phyloP scores from a whole-genome alignment of 306 rosid genomes.

The Acmispon strigosus region DNA sequence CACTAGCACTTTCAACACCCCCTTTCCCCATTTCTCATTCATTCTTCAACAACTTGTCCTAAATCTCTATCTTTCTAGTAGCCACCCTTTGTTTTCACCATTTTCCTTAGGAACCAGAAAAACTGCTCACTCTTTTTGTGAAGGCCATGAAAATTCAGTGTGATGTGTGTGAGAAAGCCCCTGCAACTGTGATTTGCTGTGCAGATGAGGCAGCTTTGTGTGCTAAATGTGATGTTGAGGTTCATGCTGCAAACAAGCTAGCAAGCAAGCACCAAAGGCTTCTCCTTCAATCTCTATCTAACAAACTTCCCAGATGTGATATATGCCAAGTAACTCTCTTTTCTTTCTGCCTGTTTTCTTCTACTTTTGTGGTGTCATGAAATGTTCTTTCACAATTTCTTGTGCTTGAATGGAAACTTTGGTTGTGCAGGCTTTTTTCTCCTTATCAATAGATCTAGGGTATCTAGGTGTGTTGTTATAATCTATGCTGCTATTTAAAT shows the following conservation, averaged over 20 bases:
- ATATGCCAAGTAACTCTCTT: slow-evolving; percentile 73
- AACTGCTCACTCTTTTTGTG: not conserved
- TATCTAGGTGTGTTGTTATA: not conserved
- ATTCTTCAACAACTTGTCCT: not conserved
- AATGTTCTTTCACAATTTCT: not conserved
- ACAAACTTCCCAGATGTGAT: slow-evolving; percentile 89
- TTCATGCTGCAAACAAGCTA: slow-evolving; percentile 96
- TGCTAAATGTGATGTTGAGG: slow-evolving; percentile 85
- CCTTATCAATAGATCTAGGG: not conserved
- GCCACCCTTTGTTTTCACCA: not conserved
- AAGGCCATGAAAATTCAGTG: slow-evolving; percentile 81
- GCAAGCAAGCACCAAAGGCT: slow-evolving; percentile 98
- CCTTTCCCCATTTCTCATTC: not conserved
- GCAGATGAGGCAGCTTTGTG: slow-evolving; percentile 98
- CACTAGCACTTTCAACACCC: not conserved
- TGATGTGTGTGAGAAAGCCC: slow-evolving; percentile 95
- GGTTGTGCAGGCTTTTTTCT: not conserved
- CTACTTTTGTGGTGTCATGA: not conserved
- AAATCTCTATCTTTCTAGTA: not conserved
- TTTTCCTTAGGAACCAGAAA: not conserved
- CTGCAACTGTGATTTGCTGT: slow-evolving; percentile 89
- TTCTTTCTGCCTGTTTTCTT: not conserved
- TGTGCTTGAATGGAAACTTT: not conserved
- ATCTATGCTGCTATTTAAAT: too few species aligned
- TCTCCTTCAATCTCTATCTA: slow-evolving; percentile 69